Conservation (phyloP, 495 filamentous ascomycete genomes). For the Amorphotheca resinae region DNA sequence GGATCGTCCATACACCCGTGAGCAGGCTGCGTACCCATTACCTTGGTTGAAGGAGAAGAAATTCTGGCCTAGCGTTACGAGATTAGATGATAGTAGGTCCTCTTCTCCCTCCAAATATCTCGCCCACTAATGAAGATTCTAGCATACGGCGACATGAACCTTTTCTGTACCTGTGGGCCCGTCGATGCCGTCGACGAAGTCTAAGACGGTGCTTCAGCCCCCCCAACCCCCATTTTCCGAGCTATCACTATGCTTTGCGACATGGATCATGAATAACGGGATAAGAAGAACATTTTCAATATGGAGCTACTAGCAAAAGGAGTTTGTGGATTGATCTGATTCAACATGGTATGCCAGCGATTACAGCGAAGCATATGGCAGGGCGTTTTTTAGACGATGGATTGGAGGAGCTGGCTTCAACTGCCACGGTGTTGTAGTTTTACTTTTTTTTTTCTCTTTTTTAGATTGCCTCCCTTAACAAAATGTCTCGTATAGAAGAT, state of each 20-base stretch:
- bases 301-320: too few relatives aligned
- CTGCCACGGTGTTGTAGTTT: conserved; percentile 3
- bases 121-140: conserved; percentile 21
- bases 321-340: too few relatives aligned
- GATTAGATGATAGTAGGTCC: conserved; percentile 77
- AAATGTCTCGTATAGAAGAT: too few relatives aligned
- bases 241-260: too few relatives aligned
- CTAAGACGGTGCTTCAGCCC: conserved; percentile 18
- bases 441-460: neutral
- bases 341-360: neutral
- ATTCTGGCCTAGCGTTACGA: conserved; percentile 88
- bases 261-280: too few relatives aligned
- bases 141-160: conserved; percentile 86
- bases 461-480: too few relatives aligned
- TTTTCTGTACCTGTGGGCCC: conserved; percentile 90
- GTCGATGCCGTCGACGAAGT: conserved; percentile 38
- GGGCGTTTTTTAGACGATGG: neutral
- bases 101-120: neutral
- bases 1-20: conserved; percentile 61
- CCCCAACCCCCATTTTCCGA: too few relatives aligned
- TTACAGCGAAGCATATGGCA: neutral
- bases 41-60: conserved; percentile 87
- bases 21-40: conserved; percentile 82
- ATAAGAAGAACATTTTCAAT: too few relatives aligned
- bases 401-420: conserved; percentile 9